These are phyloP conservation scores for Debaryomycetaceae sp. DNA, from an alignment of 1,139 yeast genomes.

Conservation along the genomic window DNA sequence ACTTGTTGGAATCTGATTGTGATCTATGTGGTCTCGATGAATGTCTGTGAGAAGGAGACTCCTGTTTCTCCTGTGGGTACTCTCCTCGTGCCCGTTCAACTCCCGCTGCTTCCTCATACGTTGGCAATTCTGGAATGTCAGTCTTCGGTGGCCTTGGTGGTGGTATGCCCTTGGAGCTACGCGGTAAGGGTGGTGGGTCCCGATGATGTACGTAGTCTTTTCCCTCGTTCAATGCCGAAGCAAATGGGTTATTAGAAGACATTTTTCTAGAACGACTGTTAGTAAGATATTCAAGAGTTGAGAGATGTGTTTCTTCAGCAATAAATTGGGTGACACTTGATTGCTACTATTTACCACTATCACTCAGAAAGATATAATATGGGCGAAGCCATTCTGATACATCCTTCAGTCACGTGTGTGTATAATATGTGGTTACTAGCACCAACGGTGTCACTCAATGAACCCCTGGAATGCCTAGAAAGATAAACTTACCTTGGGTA, in stretches of 20 bases:
- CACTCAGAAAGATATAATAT: no score
- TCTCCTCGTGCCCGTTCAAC: conserved; percentile 36
- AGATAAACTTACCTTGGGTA: conserved; percentile 26
- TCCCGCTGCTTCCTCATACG: conserved; percentile 72
- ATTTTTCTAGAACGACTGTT: conserved; percentile 29
- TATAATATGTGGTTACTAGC: neutral
- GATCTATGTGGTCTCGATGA: conserved; percentile 17
- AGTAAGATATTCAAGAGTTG: no score
- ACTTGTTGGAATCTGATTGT: conserved; percentile 13
- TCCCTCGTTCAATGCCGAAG: conserved; percentile 41
- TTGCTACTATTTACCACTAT: no score
- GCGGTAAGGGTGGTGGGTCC: conserved; percentile 33
- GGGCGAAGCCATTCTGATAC: neutral
- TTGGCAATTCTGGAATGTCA: conserved; percentile 41
- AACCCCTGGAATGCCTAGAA: neutral
- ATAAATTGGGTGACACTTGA: no score
- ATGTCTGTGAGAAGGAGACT: conserved; percentile 20
- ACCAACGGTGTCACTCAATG: neutral
- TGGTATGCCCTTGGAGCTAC: conserved; percentile 15
- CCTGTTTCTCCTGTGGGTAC: conserved; percentile 50
- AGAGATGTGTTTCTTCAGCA: no score
- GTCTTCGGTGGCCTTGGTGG: conserved; percentile 34
- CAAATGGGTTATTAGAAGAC: conserved; percentile 59
- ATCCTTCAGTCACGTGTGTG: neutral
- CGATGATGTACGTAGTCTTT: conserved; percentile 33